Conservation (phyloP, 164 flowering plant species). For the Platanus orientalis region DNA sequence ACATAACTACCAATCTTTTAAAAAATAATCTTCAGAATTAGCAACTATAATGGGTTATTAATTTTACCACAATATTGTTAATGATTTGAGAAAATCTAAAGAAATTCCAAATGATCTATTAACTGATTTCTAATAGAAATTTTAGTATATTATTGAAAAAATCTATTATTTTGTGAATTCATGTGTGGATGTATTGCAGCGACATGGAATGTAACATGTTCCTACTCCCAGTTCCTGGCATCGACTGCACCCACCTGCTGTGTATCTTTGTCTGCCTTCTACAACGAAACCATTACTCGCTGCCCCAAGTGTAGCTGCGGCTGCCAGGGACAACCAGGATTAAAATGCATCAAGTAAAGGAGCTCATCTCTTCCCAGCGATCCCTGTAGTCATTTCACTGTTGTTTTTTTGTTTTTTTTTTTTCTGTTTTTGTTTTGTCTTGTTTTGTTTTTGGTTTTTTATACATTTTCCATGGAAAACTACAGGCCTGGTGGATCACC, state of each 20-base stretch:
- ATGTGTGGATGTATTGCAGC: constrained; percentile 30
- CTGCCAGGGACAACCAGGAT: constrained; percentile 41
- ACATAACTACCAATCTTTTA: no score
- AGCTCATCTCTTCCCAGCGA: not conserved
- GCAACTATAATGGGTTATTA: no score
- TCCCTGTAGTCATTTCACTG: not conserved
- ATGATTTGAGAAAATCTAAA: no score
- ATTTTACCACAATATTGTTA: no score
- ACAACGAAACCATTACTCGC: constrained; percentile 42
- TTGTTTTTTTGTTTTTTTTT: not conserved
- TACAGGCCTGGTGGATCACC: constrained; percentile 39
- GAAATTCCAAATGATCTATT: no score
- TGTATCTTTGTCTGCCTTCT: constrained; percentile 74
- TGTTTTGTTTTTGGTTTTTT: not conserved
- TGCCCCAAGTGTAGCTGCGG: constrained; percentile 76
- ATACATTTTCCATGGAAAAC: not conserved
- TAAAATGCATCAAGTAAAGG: constrained; percentile 44
- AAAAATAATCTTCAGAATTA: no score
- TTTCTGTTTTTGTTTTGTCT: not conserved
- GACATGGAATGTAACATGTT: constrained; percentile 66
- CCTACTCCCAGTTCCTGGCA: constrained; percentile 51
- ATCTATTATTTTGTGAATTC: not conserved
- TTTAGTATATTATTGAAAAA: not conserved
- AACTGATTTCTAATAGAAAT: no score
- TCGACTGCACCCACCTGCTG: constrained; percentile 59